Evolutionary conservation across 2,329 filamentous ascomycete species (phyloP), one percentile per base, ranked within the genome.

Genomic region (Colletotrichum sp.): DNA sequence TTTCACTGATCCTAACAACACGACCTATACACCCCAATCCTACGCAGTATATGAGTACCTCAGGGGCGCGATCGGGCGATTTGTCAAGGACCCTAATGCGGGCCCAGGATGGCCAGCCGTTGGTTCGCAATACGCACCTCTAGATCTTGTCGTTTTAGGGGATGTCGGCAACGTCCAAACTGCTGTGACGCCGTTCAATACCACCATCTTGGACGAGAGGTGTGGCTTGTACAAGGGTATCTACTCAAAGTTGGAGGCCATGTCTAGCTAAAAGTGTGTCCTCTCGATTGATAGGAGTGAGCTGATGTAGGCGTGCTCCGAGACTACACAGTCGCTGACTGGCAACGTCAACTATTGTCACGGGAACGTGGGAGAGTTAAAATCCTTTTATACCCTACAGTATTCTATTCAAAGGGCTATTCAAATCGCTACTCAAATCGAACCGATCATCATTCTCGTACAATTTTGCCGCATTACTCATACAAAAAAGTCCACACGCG

Each of bases 41-140:
- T 81, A 80, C 65, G 74, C 76, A 1, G 77, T 81, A 28, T 79
- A 77, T 16, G 79, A 76, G n/a, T 79, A 79, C 55, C 59, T 81
- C 5, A 78, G 81, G 7, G 75, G 77, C 13, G 75, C 78, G 12
- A 77, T 81, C 14, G 81, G 78, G 6, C 60, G 55, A 9, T 82
- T 83, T 36, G 77, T 79, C 4, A 78, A 79, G 48, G 79, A 79
- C 52, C 80, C 80, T 1, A 14, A n/a, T 14, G 77, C 34, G 3
- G 80, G 82, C 0, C 79, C 79, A 4, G 79, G 81, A 1, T 84
- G 81, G 81, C 75, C 77, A 18, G 76, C 59, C 3, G 78, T 82
- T 5, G 79, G 79, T 1, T 80, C 80, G 14, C 18, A 61, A 59
- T 80, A 74, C 39, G 55, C 52, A n/a, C 78, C 79, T 7, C 76